Evolutionary conservation across 148 eudicot genomes (phyloP), one percentile per base, ranked within the genome.

Genomic region (Chenopodium formosanum): DNA sequence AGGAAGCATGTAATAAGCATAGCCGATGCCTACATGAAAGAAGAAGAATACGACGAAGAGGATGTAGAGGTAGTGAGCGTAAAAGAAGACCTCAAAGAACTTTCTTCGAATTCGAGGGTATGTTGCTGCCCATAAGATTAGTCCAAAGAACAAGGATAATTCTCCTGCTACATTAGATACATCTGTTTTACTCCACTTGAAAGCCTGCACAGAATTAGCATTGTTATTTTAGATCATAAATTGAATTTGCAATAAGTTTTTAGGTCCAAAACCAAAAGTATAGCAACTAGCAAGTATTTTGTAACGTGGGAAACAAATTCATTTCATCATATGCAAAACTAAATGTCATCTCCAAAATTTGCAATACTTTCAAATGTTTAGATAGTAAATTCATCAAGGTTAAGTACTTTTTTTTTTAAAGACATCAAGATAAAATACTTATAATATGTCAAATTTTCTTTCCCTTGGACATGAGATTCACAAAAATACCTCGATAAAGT

Each of bases 41-140:
- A 89, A 23, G 80, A 84, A 89, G 84, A 88, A 88, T 75, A 84
- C 31, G 8, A 88, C 47, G 64, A 89, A 89, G 31, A 81, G 20
- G 29, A 88, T 87, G 88, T 90, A 90, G 70, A 90, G 88, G 80
- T 90, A 66, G 74, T 90, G 93, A 1, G 91, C 80, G 89, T 89
- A 90, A 79, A 88, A 89, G 83, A 90, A 90, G 19, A 87, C 71
- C 69, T 90, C 93, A 53, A 90, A 90, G 65, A 79, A 78, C 81
- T 84, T 90, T 13, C 88, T 77, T 27, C 93, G 56, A 7, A 88
- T 85, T 11, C 64, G 13, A 11, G 90, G 91, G 81, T 72, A 76
- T 27, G 91, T 86, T 71, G 88, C 69, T 70, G 66, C 86, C 92
- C 93, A 90, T 70, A 90, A 10, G 1, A 78, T 79, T 44, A 89